Evolutionary conservation across 2,329 filamentous ascomycete genomes (phyloP), one percentile per base, ranked within the genome.

Genomic region (Monosporascus sp.): DNA sequence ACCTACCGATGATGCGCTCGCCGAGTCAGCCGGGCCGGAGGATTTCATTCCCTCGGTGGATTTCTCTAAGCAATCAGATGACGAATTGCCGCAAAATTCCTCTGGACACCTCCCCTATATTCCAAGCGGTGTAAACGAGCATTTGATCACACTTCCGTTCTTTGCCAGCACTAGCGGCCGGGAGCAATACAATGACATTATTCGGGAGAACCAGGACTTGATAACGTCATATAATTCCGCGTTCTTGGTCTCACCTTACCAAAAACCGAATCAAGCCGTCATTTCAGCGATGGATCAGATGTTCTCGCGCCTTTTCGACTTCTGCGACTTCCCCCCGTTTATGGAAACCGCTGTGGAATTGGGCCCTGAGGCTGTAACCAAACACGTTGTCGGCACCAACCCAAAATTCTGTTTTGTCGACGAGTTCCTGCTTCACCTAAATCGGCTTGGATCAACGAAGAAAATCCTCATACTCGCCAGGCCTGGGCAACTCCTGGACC

Each of bases 371-470:
- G 72, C 76, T 22, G 69, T 74, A 50, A 75, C 76, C 58, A 83
- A 77, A 60, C 80, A 82, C 57, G 75, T 77, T 2, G 73, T 77
- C 52, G 77, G 77, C 50, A 77, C 80, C 9, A 85, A 83, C 64
- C 70, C 79, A 51, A 87, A 87, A 58, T 82, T 80, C 58, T 76
- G 74, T 35, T 86, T 87, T 58, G 60, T 85, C 6, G 77, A 74
- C 45, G 80, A 84, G 56, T 68, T 87, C 3, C 63, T 85, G 31
- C 68, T 76, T 20, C 61, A 66, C 8, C 62, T 84, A 11, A 61
- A 64, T n/a, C 65, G 69, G 17, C 64, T 69, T 11, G 58, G 58
- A 17, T 65, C 65, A 14, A 70, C 76, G 11, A 75, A 72, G 38
- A 78, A 75, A 37, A 65, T 86, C 7, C 66, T 84, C 15, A 74